Evolutionary conservation across 2,329 filamentous ascomycete species (phyloP).

Genomic region (Emergomyces pasteurianus): DNA sequence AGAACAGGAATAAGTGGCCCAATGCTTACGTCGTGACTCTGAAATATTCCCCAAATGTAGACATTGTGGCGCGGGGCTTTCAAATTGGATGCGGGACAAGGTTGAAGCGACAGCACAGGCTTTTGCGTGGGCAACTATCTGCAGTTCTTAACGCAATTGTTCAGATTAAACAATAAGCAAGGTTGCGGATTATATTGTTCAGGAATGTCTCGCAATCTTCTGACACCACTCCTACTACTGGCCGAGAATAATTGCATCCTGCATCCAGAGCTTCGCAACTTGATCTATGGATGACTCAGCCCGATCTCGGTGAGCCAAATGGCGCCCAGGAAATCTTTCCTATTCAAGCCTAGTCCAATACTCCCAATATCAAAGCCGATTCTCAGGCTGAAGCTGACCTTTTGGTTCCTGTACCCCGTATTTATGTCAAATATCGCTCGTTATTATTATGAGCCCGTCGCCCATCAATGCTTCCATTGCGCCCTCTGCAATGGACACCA

Average conservation of each 20-base stretch:
- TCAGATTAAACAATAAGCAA: too few species aligned
- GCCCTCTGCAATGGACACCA: constrained; percentile 6
- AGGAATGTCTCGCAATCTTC: not conserved
- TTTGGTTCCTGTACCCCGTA: too few species aligned
- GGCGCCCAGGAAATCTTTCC: not conserved
- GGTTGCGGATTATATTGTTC: not conserved
- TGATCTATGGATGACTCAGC: constrained; percentile 3
- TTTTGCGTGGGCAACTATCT: not conserved
- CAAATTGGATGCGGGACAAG: not conserved
- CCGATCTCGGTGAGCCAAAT: not conserved
- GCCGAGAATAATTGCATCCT: not conserved
- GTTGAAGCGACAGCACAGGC: not conserved
- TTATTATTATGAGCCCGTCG: not conserved
- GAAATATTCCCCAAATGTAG: constrained; percentile 68
- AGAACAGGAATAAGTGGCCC: constrained; percentile 4
- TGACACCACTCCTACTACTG: not conserved
- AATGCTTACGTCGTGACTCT: constrained; percentile 56
- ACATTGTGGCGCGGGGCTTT: constrained; percentile 44
- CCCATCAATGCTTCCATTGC: constrained; percentile 10
- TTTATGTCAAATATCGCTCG: too few species aligned
- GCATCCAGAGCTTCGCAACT: too few species aligned
- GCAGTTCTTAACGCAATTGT: not conserved
- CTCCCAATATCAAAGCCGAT: not conserved
- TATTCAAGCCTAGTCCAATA: not conserved
- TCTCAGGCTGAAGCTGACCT: too few species aligned